A percentile compares a stretch with the other conserved stretches of the same genome.
phyloP scores from a whole-genome alignment of 1,284 basidiomycete species.

The Ustilago sp. region DNA sequence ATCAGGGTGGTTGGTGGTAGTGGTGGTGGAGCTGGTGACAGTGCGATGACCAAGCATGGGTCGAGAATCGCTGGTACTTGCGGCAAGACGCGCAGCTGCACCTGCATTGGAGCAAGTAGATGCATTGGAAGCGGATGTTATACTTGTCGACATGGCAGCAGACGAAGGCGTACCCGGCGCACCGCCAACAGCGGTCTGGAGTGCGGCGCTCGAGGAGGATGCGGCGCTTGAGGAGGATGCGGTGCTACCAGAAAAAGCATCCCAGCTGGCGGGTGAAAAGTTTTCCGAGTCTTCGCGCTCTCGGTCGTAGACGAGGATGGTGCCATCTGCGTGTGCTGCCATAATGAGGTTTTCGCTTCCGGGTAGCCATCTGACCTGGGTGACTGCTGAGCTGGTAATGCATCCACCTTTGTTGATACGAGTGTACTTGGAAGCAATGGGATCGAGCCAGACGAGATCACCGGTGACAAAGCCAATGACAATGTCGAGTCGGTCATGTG shows the following conservation, averaged over 20 bases:
- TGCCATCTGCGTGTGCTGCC: slow-evolving; percentile 89
- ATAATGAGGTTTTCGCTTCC: slow-evolving; percentile 79
- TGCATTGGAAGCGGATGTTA: slow-evolving; percentile 28
- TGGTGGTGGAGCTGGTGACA: slow-evolving; percentile 41
- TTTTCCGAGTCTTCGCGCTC: slow-evolving; percentile 82
- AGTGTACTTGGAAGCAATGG: slow-evolving; percentile 83
- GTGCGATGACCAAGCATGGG: slow-evolving; percentile 34
- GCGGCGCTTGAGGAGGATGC: slow-evolving; percentile 35
- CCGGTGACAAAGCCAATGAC: slow-evolving; percentile 92
- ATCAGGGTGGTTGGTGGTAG: slow-evolving; percentile 39
- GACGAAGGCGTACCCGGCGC: slow-evolving; percentile 27
- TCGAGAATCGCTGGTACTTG: slow-evolving; percentile 26
- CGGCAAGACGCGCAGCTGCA: slow-evolving; percentile 7
- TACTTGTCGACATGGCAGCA: slow-evolving; percentile 41
- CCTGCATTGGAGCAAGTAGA: slow-evolving; percentile 23
- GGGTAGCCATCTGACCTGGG: slow-evolving; percentile 89
- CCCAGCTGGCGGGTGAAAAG: slow-evolving; percentile 34
- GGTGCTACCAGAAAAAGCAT: slow-evolving; percentile 20
- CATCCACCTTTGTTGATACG: slow-evolving; percentile 91
- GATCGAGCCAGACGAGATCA: slow-evolving; percentile 83
- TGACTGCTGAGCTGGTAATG: slow-evolving; percentile 82
- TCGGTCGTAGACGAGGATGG: slow-evolving; percentile 86
- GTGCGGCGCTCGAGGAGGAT: slow-evolving; percentile 23
- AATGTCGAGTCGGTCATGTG: slow-evolving; percentile 83
- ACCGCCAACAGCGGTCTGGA: slow-evolving; percentile 14